Evolutionary conservation across 495 filamentous ascomycete species (phyloP), one percentile per base, ranked within the genome.

Genomic region (Usnea hakonensis): DNA sequence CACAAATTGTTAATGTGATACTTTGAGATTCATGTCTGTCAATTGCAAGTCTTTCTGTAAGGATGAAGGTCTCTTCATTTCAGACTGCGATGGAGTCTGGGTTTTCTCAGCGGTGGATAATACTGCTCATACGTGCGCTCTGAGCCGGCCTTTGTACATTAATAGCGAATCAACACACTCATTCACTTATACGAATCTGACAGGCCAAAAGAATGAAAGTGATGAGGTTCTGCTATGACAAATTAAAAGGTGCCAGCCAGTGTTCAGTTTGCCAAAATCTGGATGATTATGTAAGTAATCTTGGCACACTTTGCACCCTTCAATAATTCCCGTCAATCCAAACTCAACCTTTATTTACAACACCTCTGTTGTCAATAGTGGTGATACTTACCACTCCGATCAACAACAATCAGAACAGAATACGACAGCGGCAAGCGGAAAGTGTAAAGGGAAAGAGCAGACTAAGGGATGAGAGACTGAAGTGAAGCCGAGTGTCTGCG

Each of bases 1-100:
- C 32, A 72, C 68, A 67, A 70, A 67, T 30, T 57, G 64, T 71
- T 63, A 67, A 66, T 69, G 72, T 69, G 72, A 69, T 65, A 35
- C 65, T 72, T 69, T 73, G 70, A 68, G 65, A 69, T 69, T 60
- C 63, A 55, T 58, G 35, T 65, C 53, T 69, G 61, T 37, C 17
- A 6, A 33, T 32, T 13, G 23, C 13, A 56, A 56, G 60, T 44
- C 28, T 5, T 57, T 30, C 50, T 55, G 33, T 52, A 41, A 30
- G n/a, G n/a, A n/a, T n/a, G n/a, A n/a, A n/a, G 41, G 60, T 21
- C 23, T 62, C 14, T 32, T 36, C 35, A 28, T 33, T 26, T 48
- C 9, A 26, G 9, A 43, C 37, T 48, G 13, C 38, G 7, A 44
- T 26, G 48, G 17, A 26, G 26, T 37, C 32, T 43, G 21, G 26